These are phyloP conservation scores for Apiospora koreana DNA, from an alignment of 2,329 filamentous ascomycete genomes.

Conservation along the genomic window DNA sequence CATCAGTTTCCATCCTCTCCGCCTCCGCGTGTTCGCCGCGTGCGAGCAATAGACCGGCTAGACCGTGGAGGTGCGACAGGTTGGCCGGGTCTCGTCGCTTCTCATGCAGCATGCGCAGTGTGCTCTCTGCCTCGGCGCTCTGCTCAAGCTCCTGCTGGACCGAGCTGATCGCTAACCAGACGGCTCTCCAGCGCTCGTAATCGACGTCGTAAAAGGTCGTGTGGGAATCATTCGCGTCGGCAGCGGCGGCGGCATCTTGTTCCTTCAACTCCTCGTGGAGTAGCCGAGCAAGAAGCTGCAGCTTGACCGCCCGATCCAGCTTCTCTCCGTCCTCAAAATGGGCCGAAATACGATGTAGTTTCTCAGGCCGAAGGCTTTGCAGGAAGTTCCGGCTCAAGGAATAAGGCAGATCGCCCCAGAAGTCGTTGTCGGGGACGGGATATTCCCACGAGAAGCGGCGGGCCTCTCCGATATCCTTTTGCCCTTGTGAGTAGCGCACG, in stretches of 20 bases:
- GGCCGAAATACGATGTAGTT: neutral
- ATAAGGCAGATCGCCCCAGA: conserved; percentile 18
- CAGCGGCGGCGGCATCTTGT: neutral
- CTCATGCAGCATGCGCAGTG: conserved; percentile 15
- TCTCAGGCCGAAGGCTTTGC: conserved; percentile 14
- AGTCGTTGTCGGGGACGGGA: conserved; percentile 18
- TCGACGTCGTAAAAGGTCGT: conserved; percentile 14
- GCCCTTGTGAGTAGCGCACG: conserved; percentile 10
- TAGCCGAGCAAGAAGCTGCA: conserved; percentile 15
- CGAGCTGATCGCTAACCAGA: conserved; percentile 6
- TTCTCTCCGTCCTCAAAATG: neutral
- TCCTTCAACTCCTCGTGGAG: conserved; percentile 13
- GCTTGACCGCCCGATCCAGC: conserved; percentile 14
- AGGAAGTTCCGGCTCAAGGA: conserved; percentile 18
- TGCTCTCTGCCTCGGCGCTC: conserved; percentile 11
- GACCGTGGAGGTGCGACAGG: conserved; percentile 15
- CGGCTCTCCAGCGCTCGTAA: conserved; percentile 13
- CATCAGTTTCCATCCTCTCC: neutral
- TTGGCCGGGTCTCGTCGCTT: conserved; percentile 14
- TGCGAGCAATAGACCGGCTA: conserved; percentile 14
- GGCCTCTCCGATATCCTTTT: conserved; percentile 12
- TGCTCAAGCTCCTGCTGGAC: conserved; percentile 12
- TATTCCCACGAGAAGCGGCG: conserved; percentile 19
- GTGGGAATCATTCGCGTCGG: neutral
- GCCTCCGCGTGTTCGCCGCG: conserved; percentile 14